Conservation (phyloP, 2,329 filamentous ascomycete species). For the Ceratocystis eucalypticola region DNA sequence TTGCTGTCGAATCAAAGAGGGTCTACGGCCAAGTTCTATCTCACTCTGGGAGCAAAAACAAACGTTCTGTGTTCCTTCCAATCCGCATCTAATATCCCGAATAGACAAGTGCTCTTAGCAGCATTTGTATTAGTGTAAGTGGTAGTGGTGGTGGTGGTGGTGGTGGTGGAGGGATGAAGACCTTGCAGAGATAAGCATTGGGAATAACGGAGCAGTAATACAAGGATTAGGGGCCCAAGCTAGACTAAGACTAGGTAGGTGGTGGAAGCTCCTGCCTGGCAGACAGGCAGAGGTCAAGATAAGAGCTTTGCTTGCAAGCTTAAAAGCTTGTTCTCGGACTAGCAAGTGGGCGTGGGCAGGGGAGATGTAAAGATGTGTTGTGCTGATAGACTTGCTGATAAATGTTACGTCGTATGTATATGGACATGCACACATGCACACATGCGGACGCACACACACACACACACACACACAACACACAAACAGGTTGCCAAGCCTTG, state of each 20-base stretch:
- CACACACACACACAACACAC: no score
- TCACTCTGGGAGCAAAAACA: background rate
- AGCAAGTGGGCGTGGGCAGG: background rate
- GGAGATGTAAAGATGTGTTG: background rate
- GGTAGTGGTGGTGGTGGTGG: background rate
- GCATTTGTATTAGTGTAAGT: background rate
- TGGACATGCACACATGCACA: no score
- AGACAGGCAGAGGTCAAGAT: background rate
- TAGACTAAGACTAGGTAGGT: background rate
- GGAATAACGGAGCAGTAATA: background rate
- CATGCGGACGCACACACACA: no score
- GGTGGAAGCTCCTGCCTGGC: background rate
- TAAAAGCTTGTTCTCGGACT: background rate
- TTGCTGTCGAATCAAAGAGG: background rate
- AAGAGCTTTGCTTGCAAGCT: background rate
- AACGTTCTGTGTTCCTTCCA: background rate
- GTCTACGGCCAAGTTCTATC: slow-evolving; percentile 5
- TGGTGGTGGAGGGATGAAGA: background rate
- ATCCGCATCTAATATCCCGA: background rate
- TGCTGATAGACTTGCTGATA: no score
- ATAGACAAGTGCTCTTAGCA: background rate
- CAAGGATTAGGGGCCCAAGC: background rate
- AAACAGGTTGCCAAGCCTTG: no score
- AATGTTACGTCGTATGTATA: no score
- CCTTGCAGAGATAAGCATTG: background rate